Conservation (phyloP, 345 rosid species). For the Eucalyptus polybractea region DNA sequence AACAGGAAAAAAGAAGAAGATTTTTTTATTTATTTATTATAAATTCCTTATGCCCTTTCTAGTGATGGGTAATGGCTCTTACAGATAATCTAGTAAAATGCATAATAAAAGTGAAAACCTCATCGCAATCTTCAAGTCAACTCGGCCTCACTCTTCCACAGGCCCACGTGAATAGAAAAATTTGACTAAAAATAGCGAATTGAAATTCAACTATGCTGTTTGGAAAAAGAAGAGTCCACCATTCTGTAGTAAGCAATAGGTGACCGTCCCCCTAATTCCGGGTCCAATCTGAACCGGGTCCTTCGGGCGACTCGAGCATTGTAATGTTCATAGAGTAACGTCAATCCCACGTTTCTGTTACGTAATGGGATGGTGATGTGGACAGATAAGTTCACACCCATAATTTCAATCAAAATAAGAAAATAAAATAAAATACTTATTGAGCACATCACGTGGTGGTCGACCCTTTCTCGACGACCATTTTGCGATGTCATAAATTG, state of each 20-base stretch:
- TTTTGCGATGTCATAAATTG: background rate
- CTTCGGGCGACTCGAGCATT: background rate
- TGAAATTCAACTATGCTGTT: too few species aligned
- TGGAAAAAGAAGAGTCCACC: background rate
- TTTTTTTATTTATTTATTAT: background rate
- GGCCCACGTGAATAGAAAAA: background rate
- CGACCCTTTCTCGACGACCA: too few species aligned
- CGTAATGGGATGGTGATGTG: background rate
- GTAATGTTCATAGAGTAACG: background rate
- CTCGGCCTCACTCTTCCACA: background rate
- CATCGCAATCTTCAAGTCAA: background rate
- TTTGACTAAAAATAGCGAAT: background rate
- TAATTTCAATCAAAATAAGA: background rate
- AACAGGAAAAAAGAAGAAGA: background rate
- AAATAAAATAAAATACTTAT: too few species aligned
- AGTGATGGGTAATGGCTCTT: background rate
- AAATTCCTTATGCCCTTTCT: background rate
- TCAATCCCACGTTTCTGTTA: background rate
- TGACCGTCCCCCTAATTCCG: background rate
- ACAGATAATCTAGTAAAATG: background rate
- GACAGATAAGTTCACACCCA: background rate
- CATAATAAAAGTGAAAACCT: background rate
- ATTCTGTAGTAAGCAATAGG: background rate
- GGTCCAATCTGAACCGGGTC: background rate
- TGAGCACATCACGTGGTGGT: background rate